Base-by-base conservation (phyloP, 2,329 filamentous ascomycete genomes). In the Cercospora sp. region DNA sequence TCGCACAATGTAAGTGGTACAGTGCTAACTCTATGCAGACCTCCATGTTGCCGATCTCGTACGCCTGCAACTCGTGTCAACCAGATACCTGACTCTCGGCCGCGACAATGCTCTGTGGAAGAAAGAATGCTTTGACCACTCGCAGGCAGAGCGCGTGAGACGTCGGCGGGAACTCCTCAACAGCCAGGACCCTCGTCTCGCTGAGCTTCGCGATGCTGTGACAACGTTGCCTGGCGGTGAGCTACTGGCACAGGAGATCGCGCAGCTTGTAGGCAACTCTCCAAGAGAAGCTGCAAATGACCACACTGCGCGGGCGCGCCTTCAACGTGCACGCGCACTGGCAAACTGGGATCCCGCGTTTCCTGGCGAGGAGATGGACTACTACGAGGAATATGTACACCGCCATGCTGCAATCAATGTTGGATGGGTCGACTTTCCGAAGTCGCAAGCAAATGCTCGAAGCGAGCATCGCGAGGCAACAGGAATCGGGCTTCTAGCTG, bases 381-480 rank as follows among this genome's bases (percentile, higher is more conserved):
- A 93, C 90, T 97, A 96, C 78, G 87, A 91, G 65, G 94, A 97
- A 79, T 97, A 93, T 76, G 90, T 96, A 70, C 92, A 94, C 63
- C 86, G 94, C 36, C 86, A 94, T 79, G 93, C 88, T 0, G 89
- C 90, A 0, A 84, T 93, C n/a, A 85, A 85, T 13, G 83, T 93
- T 63, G 90, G 86, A 73, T 97, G 94, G 94, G 83, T 96, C 51
- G 86, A 93, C 75, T 84, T 87, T 64, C 89, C 90, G 31, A 72
- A 75, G 30, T 67, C 75, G 23, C 62, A 82, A 79, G 58, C 82
- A 4, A 71, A 72, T 42, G 81, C 81, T 33, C 76, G 78, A 4
- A 76, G 80, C 9, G 76, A 86, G 66, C 77, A 82, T 30, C 80
- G 87, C 39, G 92, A 96, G 75, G 88, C 89, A 6, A 89, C 91